Evolutionary conservation across 345 rosid genomes (phyloP), one percentile per base, ranked within the genome.

Genomic region (Clarkia xantiana): DNA sequence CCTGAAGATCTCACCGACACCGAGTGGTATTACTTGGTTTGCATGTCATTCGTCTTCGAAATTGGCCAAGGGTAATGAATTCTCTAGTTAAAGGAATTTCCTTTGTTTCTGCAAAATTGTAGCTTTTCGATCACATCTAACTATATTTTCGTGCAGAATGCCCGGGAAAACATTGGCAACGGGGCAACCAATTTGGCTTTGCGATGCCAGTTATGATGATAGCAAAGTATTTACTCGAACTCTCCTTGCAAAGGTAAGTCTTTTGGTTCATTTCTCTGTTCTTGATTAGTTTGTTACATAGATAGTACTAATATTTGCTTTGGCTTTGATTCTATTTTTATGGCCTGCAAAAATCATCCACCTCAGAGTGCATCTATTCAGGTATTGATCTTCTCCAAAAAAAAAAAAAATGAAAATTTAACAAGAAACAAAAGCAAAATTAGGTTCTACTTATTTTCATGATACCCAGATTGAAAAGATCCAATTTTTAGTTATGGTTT

Each of bases 21-120:
- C 36, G 98, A 91, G 77, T 91, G 96, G 98, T 86, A 86, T 65
- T 91, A 91, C 73, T 54, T 91, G 74, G 95, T 91, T 63, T 91
- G 90, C 77, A 91, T 91, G 96, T 86, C 98, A 53, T 91, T 84
- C 64, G 66, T 69, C 43, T 91, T 91, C 85, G 68, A 75, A 66
- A 68, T 68, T 25, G 85, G 95, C 44, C 75, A 86, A 72, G 74
- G 94, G 96, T 91, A 73, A 42, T n/a, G 14, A 48, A 29, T 51
- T 59, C 43, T 53, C 6, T 29, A 29, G 36, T 29, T 7, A 7
- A 29, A 29, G 7, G 5, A 22, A 22, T 2, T 22, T 22, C 25
- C 25, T 2, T n/a, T n/a, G n/a, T n/a, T n/a, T n/a, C n/a, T n/a
- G n/a, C n/a, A n/a, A 29, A 29, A 29, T 29, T 29, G 36, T 19